A percentile compares a stretch with the other conserved stretches of the same genome.
phyloP scores from a whole-genome alignment of 2,329 filamentous ascomycete genomes.

The Colletotrichum liriopes region DNA sequence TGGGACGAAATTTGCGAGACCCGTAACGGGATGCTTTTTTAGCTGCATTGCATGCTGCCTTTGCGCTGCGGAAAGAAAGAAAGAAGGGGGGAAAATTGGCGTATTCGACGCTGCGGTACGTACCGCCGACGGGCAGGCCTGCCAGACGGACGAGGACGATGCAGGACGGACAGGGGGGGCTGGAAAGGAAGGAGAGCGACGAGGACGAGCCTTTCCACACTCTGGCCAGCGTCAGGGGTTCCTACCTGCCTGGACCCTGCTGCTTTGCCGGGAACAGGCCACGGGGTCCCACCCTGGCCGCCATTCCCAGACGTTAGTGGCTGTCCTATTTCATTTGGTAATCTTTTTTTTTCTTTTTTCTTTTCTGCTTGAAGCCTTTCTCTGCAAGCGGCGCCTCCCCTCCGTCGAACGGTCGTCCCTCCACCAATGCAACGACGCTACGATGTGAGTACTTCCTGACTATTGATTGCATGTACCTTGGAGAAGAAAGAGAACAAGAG shows the following conservation, averaged over 20 bases:
- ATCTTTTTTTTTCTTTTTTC: conserved; percentile 17
- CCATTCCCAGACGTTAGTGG: conserved; percentile 40
- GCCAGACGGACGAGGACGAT: conserved; percentile 5
- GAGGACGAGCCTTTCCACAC: conserved; percentile 38
- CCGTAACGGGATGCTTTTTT: conserved; percentile 22
- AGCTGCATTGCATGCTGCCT: conserved; percentile 16
- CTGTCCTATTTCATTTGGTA: conserved; percentile 30
- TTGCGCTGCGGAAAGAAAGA: background rate
- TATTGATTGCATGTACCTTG: background rate
- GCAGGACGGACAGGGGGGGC: background rate
- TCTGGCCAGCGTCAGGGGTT: conserved; percentile 31
- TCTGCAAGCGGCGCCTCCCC: background rate
- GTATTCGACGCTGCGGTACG: background rate
- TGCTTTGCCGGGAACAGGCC: conserved; percentile 38
- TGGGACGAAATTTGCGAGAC: conserved; percentile 43
- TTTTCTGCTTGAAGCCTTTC: conserved; percentile 10
- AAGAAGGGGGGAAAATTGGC: background rate
- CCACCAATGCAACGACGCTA: conserved; percentile 9
- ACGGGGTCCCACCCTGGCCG: conserved; percentile 29
- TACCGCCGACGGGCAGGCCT: background rate
- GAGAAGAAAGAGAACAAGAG: background rate
- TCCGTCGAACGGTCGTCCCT: conserved; percentile 4
- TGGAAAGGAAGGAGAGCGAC: background rate
- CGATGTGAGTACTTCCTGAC: background rate
- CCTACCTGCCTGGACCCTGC: conserved; percentile 33